phyloP scores from a whole-genome alignment of 208 protist species.

The Wallacemonas sp. region DNA sequence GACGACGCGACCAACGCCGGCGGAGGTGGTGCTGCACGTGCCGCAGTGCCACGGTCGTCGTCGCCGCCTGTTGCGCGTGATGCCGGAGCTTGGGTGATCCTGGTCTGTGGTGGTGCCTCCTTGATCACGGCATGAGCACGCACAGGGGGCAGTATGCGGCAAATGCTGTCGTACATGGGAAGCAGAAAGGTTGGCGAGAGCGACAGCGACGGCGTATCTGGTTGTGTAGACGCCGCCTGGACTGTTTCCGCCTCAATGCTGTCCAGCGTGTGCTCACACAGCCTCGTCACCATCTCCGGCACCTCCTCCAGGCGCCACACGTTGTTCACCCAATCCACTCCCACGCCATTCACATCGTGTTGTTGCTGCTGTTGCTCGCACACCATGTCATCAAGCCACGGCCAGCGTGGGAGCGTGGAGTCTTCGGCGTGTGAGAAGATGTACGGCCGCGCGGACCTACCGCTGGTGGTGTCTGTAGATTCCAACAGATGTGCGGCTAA shows the following conservation, averaged over 20 bases:
- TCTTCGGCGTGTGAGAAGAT: not conserved
- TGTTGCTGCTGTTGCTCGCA: no score
- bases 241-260: not conserved
- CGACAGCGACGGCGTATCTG: no score
- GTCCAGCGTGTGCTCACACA: not conserved
- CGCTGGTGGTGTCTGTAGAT: not conserved
- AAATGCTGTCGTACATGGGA: constrained; percentile 22
- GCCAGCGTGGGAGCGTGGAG: not conserved
- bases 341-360: not conserved
- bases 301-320: constrained; percentile 3
- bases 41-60: no score
- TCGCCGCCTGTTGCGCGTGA: no score
- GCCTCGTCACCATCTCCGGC: constrained; percentile 1
- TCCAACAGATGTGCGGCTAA: not conserved
- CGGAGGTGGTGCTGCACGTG: no score
- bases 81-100: not conserved
- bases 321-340: constrained; percentile 1
- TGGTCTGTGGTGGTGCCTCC: not conserved
- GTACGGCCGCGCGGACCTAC: not conserved
- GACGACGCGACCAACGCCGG: no score
- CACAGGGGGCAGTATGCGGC: constrained; percentile 20
- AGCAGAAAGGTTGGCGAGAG: constrained; percentile 3
- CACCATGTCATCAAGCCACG: no score
- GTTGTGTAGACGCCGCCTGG: not conserved
- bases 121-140: constrained; percentile 13